Conservation (phyloP, 768 basidiomycete genomes). For the Lenzites betulinus region DNA sequence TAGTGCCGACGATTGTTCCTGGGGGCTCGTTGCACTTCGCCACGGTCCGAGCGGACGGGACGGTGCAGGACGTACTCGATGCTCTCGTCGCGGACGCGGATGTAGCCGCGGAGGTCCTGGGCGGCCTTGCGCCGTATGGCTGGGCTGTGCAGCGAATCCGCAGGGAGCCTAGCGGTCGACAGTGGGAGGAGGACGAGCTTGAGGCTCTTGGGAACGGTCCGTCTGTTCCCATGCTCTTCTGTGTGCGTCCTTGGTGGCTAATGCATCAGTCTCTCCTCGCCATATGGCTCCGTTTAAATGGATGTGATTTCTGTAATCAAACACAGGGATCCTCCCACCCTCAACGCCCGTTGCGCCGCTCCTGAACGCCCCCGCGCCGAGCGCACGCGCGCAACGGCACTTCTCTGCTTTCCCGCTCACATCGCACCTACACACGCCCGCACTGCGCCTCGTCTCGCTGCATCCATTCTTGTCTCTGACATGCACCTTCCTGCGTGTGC, state of each 20-base stretch:
- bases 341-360: slow-evolving; percentile 53
- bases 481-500: slow-evolving; percentile 64
- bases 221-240: slow-evolving; percentile 18
- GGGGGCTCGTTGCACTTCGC: slow-evolving; percentile 65
- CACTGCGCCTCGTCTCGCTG: slow-evolving; percentile 70
- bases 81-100: slow-evolving; percentile 48
- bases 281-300: not conserved
- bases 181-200: slow-evolving; percentile 75
- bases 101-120: slow-evolving; percentile 55
- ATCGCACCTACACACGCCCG: slow-evolving; percentile 64
- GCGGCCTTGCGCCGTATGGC: slow-evolving; percentile 53
- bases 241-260: not conserved
- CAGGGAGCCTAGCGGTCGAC: slow-evolving; percentile 55
- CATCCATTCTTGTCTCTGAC: slow-evolving; percentile 58
- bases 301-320: slow-evolving; percentile 2
- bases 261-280: not conserved
- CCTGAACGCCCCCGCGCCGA: slow-evolving; percentile 42
- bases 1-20: slow-evolving; percentile 62
- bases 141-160: slow-evolving; percentile 75
- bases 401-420: slow-evolving; percentile 75
- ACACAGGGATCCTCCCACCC: slow-evolving; percentile 51
- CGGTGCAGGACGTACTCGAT: slow-evolving; percentile 61
- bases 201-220: slow-evolving; percentile 64
- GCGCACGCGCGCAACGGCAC: slow-evolving; percentile 44
- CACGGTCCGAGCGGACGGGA: slow-evolving; percentile 53